These are phyloP conservation scores for Aspergillus incahuasiensis DNA, from an alignment of 495 filamentous ascomycete genomes.

Conservation along the genomic window DNA sequence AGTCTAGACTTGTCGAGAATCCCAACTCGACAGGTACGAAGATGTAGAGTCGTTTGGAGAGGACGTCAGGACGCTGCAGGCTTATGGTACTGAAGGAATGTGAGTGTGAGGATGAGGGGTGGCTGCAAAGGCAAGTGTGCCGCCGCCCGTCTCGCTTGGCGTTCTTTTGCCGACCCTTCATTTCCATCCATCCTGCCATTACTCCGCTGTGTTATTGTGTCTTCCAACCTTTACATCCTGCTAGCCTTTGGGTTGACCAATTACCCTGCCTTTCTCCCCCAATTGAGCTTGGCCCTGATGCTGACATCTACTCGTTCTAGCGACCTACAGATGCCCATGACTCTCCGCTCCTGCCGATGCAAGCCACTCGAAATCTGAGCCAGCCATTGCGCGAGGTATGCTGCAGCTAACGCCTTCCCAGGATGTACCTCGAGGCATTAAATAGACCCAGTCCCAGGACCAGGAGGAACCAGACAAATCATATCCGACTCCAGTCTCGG, in stretches of 20 bases:
- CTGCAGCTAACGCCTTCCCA: neutral
- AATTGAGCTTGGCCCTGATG: neutral
- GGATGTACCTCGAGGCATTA: no score
- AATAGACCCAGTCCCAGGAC: no score
- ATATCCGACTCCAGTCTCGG: slow-evolving; percentile 6
- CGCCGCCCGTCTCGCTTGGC: slow-evolving; percentile 5
- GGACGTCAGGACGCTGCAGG: neutral
- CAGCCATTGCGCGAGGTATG: neutral
- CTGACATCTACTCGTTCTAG: slow-evolving; percentile 3
- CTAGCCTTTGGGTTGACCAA: neutral
- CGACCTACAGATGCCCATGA: neutral
- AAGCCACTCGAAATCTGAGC: neutral
- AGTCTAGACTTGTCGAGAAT: neutral
- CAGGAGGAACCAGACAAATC: no score
- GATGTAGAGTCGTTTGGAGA: neutral
- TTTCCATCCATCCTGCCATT: neutral
- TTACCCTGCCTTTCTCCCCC: neutral
- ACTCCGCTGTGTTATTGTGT: neutral
- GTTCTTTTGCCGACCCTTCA: neutral
- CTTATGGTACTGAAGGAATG: neutral
- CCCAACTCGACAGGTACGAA: neutral
- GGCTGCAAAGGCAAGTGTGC: neutral
- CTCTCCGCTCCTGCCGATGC: no score
- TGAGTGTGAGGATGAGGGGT: slow-evolving; percentile 4
- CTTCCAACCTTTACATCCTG: neutral